phyloP scores from a whole-genome alignment of 129 eudicot genomes.

The Pittosporum tobira region DNA sequence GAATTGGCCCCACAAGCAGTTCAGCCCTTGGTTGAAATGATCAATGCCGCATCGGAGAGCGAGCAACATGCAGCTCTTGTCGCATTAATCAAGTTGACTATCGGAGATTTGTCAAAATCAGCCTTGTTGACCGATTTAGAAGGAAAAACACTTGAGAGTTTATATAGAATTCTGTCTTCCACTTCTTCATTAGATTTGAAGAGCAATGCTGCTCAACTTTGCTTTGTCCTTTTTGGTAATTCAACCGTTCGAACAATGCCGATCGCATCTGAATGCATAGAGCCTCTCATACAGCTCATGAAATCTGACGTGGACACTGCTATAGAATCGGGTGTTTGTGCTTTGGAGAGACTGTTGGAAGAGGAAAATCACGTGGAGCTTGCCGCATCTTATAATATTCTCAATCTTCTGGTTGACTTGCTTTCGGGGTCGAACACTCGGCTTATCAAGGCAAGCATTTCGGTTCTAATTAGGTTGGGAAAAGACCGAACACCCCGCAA shows the following conservation, averaged over 20 bases:
- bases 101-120: conserved; percentile 33
- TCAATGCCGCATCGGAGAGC: conserved; percentile 40
- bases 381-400: conserved; percentile 45
- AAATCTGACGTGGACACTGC: conserved; percentile 34
- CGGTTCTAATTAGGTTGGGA: conserved; percentile 66
- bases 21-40: conserved; percentile 68
- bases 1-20: conserved; percentile 49
- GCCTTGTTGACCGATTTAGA: conserved; percentile 39
- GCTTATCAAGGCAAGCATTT: conserved; percentile 61
- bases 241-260: conserved; percentile 44
- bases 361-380: conserved; percentile 53
- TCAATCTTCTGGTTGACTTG: conserved; percentile 48
- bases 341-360: conserved; percentile 63
- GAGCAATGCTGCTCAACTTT: conserved; percentile 55
- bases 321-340: conserved; percentile 65
- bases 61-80: conserved; percentile 58
- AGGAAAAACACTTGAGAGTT: conserved; percentile 46
- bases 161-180: conserved; percentile 40
- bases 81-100: conserved; percentile 46
- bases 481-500: conserved; percentile 66
- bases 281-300: conserved; percentile 51
- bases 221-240: conserved; percentile 45
- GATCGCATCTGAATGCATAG: conserved; percentile 43
- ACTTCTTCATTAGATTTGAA: conserved; percentile 36
- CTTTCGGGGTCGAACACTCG: conserved; percentile 61